Evolutionary conservation across 805 yeast genomes (phyloP), one percentile per base, ranked within the genome.

Genomic region (Isabelozyma gotoi): DNA sequence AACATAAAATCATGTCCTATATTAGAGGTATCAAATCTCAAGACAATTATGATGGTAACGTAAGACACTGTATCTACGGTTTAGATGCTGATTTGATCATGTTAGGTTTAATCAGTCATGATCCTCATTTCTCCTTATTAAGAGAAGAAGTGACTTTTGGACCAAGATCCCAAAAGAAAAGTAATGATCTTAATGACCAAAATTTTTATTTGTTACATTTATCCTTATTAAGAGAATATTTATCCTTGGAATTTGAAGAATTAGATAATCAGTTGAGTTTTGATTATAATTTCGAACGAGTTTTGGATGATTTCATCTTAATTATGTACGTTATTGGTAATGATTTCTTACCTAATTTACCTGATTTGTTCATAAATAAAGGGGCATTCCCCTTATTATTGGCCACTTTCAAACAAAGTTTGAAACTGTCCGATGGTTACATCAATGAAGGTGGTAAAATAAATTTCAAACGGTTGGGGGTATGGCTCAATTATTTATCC

Each of bases 101-200:
- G 87, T 76, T 92, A 62, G 97, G 97, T 14, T 74, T 92, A 41
- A 85, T 88, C 0, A 82, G 88, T 18, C 98, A 92, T 60, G 97
- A 89, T 51, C 96, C 97, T n/a, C 97, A 92, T 66, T 89, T 91
- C 63, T 88, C 96, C 10, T 68, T 94, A 45, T 74, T 94, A 50
- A 84, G 99, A 74, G 99, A 94, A 70, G 98, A 94, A 66, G 99
- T 95, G 17, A 77, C 80, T 0, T 94, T 94, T 70, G 97, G 97
- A 1, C 74, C 79, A 10, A 65, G 63, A 68, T 65, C 59, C 29
- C 53, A 49, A 33, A 52, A 58, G 21, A 55, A 68, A 36, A 57
- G 73, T 8, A 68, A 63, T 24, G 82, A 67, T 50, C 74, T 94
- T 33, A 82, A 83, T 48, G 84, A 84, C 43, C 96, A 92, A 68